Conservation (phyloP, 2,329 filamentous ascomycete species). For the Phyllosticta ampelicida region DNA sequence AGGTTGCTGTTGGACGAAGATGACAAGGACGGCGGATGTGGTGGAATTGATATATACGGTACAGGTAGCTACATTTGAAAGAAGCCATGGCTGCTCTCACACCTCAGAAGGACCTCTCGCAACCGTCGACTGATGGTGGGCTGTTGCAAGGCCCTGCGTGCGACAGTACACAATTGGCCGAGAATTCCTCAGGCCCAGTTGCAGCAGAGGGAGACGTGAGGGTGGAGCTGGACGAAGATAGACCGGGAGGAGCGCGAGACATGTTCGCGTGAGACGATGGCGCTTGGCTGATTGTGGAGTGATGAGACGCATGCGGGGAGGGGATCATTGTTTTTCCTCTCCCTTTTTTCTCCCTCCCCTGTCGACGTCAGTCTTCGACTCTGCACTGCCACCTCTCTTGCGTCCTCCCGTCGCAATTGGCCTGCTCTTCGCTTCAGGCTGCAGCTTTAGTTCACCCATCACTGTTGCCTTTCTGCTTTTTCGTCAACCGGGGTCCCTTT, state of each 20-base stretch:
- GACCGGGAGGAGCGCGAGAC: not conserved
- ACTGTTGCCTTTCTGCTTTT: not conserved
- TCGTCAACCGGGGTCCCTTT: not conserved
- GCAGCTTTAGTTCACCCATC: too few relatives aligned
- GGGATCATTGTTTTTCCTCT: not conserved
- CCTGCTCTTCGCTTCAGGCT: too few relatives aligned
- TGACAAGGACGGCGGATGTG: not conserved
- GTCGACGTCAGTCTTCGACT: not conserved
- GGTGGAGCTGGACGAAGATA: not conserved
- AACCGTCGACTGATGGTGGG: not conserved
- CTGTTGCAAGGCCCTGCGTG: not conserved
- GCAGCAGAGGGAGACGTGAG: too few relatives aligned
- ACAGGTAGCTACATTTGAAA: too few relatives aligned
- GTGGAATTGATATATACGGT: not conserved
- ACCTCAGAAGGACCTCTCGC: too few relatives aligned
- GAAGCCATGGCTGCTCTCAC: too few relatives aligned
- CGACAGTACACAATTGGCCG: not conserved
- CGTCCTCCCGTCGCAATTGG: too few relatives aligned
- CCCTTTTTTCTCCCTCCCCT: not conserved
- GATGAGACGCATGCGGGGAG: not conserved
- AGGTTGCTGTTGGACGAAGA: not conserved
- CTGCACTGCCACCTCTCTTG: too few relatives aligned
- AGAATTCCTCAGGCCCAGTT: not conserved
- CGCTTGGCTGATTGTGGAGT: not conserved
- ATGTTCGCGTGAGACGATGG: not conserved